Conservation (phyloP, 78 protist species). For the Dictyostelium firmibasis region DNA sequence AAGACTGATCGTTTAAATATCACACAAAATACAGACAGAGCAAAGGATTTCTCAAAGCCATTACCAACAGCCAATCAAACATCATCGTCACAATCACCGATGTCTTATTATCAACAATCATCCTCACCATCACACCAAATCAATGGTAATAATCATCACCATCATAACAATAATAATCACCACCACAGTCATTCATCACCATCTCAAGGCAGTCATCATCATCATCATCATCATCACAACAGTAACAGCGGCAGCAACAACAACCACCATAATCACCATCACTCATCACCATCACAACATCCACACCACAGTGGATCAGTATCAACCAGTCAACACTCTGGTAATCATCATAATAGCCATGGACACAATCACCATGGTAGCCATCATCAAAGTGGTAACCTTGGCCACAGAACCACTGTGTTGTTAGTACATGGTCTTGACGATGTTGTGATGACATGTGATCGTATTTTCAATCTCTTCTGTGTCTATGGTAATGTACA, state of each 20-base stretch:
- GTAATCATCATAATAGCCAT: not conserved
- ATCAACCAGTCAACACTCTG: not conserved
- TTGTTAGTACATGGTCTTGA: conserved; percentile 73
- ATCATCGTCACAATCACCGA: not conserved
- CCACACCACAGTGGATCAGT: conserved; percentile 9
- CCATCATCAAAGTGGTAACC: not conserved
- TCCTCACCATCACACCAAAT: not conserved
- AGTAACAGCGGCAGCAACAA: not conserved
- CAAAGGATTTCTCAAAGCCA: conserved; percentile 51
- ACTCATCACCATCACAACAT: not conserved
- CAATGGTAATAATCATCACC: not conserved
- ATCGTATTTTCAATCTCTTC: conserved; percentile 82
- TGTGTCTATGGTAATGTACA: conserved; percentile 86
- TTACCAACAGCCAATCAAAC: not conserved
- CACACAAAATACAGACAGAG: conserved; percentile 49
- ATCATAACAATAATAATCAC: conserved; percentile 33
- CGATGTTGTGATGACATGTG: conserved; percentile 61
- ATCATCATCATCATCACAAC: not conserved
- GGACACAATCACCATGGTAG: not conserved
- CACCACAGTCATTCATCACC: not conserved
- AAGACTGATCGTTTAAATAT: conserved; percentile 60
- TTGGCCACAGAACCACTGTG: conserved; percentile 32
- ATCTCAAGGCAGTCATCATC: not conserved
- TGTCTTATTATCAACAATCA: conserved; percentile 2
- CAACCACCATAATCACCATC: not conserved